Base-by-base conservation (phyloP, 768 basidiomycete species). In the Paxillus involutus region DNA sequence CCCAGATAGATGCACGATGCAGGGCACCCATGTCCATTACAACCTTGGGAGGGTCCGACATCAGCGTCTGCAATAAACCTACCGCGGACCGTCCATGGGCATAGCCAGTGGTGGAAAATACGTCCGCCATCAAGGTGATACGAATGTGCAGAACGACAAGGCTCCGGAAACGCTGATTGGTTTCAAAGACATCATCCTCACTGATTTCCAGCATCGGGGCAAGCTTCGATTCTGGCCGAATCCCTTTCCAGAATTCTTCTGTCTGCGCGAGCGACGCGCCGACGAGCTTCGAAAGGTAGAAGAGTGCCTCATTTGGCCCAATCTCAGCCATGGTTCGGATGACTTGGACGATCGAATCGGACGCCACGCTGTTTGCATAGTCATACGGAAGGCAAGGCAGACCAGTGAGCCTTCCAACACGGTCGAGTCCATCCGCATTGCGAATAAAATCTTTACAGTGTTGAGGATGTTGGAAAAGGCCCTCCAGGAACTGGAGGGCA, bases 391-490 rank as follows among this genome's bases (percentile, higher is more conserved):
- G 76, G 66, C 90, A 95, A 12, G 94, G 90, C 30, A 95, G 76
- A 17, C 83, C 82, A 32, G 94, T 86, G 40, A 98, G 76, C 59
- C 82, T 80, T 59, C 92, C 85, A 51, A 98, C 74, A 60, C 80
- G 77, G 58, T 85, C 75, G 39, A 98, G 78, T 45, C 91, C 84
- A 62, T 94, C 82, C 5, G 86, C 78, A 56, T 80, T 77, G 44
- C 80, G 74, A 55, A 97, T 83, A 68, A 98, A 98, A 61, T 98
- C 96, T 59, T 85, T 85, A 76, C 91, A 91, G 69, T 98, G 91
- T 21, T 85, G 83, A 2, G 85, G 79, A 65, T 96, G 94, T 63
- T 95, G 94, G 75, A 98, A 95, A 40, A 98, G 79, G 6, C 97
- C 95, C 69, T 95, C 93, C 50, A 95, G 79, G 71, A 97, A 95